Evolutionary conservation across 1,284 basidiomycete species (phyloP).

Genomic region (Sporisorium exsertum): DNA sequence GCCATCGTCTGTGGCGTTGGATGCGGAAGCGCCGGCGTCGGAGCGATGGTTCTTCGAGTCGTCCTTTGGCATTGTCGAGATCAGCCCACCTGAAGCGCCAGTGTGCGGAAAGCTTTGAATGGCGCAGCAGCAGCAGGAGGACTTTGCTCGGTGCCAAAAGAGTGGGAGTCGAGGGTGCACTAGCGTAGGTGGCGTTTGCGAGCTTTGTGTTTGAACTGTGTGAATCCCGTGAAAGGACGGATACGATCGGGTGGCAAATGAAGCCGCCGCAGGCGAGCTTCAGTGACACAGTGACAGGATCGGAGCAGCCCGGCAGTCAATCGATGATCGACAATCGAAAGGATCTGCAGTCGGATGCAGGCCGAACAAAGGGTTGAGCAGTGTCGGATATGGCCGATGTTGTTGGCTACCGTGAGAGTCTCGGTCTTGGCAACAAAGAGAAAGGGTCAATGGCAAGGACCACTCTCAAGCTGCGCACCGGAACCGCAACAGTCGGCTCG

Average conservation of each 20-base stretch:
- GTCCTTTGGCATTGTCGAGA: constrained; percentile 41
- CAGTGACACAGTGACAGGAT: neutral
- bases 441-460: neutral
- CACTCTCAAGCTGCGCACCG: neutral
- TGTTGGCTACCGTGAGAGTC: neutral
- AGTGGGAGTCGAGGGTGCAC: neutral
- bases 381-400: neutral
- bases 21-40: constrained; percentile 14
- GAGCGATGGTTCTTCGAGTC: constrained; percentile 29
- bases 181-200: constrained; percentile 1
- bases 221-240: neutral
- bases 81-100: constrained; percentile 2
- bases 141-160: neutral
- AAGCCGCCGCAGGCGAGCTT: neutral
- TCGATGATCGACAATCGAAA: neutral
- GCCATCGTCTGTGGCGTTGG: constrained; percentile 20
- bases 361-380: neutral
- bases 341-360: constrained; percentile 9
- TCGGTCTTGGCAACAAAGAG: neutral
- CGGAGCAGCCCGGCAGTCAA: neutral
- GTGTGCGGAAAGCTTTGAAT: neutral
- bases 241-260: neutral
- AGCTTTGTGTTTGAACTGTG: neutral
- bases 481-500: neutral
- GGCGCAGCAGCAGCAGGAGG: neutral